Percentiles rank a stretch among this genome's conserved stretches.
Conservation (phyloP, 208 protist genomes). For the Leishmania tropica region DNA sequence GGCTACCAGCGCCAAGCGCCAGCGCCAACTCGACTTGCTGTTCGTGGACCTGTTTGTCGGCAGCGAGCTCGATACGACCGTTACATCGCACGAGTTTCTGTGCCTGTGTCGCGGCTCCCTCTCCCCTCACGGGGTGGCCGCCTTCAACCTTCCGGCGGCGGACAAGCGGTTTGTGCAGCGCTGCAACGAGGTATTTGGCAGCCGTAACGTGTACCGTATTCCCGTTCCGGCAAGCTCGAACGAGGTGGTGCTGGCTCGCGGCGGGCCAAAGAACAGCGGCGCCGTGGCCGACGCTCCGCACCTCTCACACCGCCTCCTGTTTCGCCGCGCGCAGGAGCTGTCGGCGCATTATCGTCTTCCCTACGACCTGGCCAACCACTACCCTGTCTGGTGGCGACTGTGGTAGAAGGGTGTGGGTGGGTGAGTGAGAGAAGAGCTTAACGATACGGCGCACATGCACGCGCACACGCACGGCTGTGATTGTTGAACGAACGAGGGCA, state of each 20-base stretch:
- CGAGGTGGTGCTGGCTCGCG: slow-evolving; percentile 72
- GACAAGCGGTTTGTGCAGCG: slow-evolving; percentile 56
- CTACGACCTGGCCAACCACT: slow-evolving; percentile 73
- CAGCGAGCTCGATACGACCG: slow-evolving; percentile 46
- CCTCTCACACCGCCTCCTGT: slow-evolving; percentile 67
- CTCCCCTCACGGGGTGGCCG: slow-evolving; percentile 67
- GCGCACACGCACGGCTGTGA: neutral
- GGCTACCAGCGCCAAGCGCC: slow-evolving; percentile 19
- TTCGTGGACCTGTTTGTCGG: slow-evolving; percentile 89
- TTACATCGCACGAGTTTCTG: slow-evolving; percentile 60
- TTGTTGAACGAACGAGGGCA: neutral
- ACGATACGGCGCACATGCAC: neutral
- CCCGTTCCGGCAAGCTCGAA: slow-evolving; percentile 70
- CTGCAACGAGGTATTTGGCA: slow-evolving; percentile 63
- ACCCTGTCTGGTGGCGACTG: slow-evolving; percentile 83
- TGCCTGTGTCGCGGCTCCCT: slow-evolving; percentile 50
- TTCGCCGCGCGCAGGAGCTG: slow-evolving; percentile 56
- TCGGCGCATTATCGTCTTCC: slow-evolving; percentile 60
- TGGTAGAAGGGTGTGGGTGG: slow-evolving; percentile 36
- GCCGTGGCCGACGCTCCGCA: slow-evolving; percentile 14
- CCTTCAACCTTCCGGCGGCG: slow-evolving; percentile 76
- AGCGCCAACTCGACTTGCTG: slow-evolving; percentile 64
- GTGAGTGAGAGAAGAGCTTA: neutral
- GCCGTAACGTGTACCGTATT: slow-evolving; percentile 65
- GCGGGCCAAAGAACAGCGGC: slow-evolving; percentile 16